Conservation (phyloP, 2,329 filamentous ascomycete genomes). For the Cylindrodendrum hubeiense region DNA sequence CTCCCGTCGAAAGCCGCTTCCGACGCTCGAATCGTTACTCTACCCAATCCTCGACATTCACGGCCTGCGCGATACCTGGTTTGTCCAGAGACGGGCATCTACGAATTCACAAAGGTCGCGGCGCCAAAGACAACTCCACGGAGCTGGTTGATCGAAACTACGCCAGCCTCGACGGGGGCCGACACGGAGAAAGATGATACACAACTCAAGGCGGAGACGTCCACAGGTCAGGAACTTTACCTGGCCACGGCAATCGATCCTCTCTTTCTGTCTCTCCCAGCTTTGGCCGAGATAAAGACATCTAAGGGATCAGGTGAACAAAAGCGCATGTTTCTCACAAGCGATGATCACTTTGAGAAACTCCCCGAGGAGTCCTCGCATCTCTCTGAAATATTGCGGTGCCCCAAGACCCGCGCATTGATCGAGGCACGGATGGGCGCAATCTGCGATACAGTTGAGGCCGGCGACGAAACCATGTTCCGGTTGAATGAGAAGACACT, state of each 20-base stretch:
- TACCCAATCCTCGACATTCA: slow-evolving; percentile 69
- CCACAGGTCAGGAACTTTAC: slow-evolving; percentile 79
- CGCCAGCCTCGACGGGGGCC: slow-evolving; percentile 31
- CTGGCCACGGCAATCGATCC: slow-evolving; percentile 88
- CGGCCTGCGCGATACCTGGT: slow-evolving; percentile 71
- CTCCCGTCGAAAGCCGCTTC: slow-evolving; percentile 66
- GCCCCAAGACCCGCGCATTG: slow-evolving; percentile 58
- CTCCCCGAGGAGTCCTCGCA: slow-evolving; percentile 68
- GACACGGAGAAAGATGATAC: slow-evolving; percentile 31
- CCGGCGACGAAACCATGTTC: slow-evolving; percentile 88
- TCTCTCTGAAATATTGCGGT: slow-evolving; percentile 67
- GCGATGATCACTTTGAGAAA: slow-evolving; percentile 79
- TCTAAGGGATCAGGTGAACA: slow-evolving; percentile 57
- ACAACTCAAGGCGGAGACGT: slow-evolving; percentile 53
- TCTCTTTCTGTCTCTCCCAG: slow-evolving; percentile 84
- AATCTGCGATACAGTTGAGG: slow-evolving; percentile 86
- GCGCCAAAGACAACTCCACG: slow-evolving; percentile 65
- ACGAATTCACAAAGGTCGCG: slow-evolving; percentile 72
- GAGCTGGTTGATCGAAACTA: slow-evolving; percentile 71
- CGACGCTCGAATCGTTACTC: slow-evolving; percentile 69
- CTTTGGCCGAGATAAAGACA: slow-evolving; percentile 64
- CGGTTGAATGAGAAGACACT: slow-evolving; percentile 82
- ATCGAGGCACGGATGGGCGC: slow-evolving; percentile 75
- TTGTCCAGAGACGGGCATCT: slow-evolving; percentile 72
- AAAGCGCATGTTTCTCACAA: slow-evolving; percentile 75